These are phyloP conservation scores for Rostrohypoxylon terebratum DNA, from an alignment of 495 filamentous ascomycete species.

Conservation along the genomic window DNA sequence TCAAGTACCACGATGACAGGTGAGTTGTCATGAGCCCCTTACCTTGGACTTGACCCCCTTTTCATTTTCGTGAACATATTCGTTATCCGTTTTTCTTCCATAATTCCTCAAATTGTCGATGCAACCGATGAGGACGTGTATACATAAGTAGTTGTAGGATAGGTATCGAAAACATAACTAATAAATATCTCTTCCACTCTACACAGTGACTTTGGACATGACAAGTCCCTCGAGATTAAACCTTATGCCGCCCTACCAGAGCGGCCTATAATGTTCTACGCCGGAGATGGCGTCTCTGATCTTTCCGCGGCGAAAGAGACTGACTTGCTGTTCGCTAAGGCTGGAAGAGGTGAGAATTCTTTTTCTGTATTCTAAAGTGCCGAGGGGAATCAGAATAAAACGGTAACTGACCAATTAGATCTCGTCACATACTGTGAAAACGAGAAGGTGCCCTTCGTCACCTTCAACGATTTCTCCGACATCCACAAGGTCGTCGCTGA, in stretches of 20 bases:
- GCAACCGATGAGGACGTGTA: neutral
- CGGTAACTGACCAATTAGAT: slow-evolving; percentile 61
- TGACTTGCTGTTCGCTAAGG: slow-evolving; percentile 90
- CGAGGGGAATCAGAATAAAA: neutral
- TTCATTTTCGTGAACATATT: neutral
- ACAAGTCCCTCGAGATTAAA: slow-evolving; percentile 89
- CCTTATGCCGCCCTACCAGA: slow-evolving; percentile 81
- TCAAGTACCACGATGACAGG: slow-evolving; percentile 89
- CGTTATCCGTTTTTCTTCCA: neutral
- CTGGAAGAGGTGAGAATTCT: slow-evolving; percentile 75
- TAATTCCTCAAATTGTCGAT: neutral
- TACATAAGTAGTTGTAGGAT: neutral
- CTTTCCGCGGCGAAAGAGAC: slow-evolving; percentile 89
- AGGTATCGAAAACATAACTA: slow-evolving; percentile 11
- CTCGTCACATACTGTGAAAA: slow-evolving; percentile 83
- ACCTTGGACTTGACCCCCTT: slow-evolving; percentile 1
- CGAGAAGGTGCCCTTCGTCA: slow-evolving; percentile 81
- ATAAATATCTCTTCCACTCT: slow-evolving; percentile 19
- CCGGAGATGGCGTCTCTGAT: slow-evolving; percentile 91
- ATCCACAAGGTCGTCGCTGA: slow-evolving; percentile 80
- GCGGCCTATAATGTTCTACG: slow-evolving; percentile 85
- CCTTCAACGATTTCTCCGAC: slow-evolving; percentile 80
- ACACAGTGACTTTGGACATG: slow-evolving; percentile 84
- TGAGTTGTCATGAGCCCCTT: slow-evolving; percentile 45
- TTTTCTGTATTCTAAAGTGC: neutral